phyloP scores from a whole-genome alignment of 2,329 filamentous ascomycete species.

The Colletotrichum endophyticum region DNA sequence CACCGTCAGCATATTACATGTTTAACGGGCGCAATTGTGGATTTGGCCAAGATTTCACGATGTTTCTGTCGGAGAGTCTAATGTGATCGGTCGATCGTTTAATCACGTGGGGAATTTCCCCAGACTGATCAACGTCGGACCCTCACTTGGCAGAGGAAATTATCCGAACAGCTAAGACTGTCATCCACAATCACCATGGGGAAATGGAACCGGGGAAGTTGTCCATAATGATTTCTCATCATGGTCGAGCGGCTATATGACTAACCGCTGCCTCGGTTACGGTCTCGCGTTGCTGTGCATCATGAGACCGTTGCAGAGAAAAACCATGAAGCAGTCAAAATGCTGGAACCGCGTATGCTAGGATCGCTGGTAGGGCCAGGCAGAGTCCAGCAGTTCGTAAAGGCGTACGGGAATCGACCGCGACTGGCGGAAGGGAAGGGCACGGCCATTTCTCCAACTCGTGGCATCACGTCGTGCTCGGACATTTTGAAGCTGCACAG shows the following conservation, averaged over 20 bases:
- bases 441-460: background rate
- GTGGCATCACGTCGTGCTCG: background rate
- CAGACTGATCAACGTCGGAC: background rate
- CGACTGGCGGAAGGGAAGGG: background rate
- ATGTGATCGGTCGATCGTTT: background rate
- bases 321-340: background rate
- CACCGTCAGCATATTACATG: background rate
- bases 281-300: background rate
- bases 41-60: background rate
- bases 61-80: background rate
- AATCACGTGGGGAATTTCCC: background rate
- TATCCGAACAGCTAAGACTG: background rate
- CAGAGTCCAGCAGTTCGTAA: conserved; percentile 2
- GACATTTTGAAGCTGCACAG: background rate
- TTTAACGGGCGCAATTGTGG: background rate
- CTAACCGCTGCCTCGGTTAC: background rate
- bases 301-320: background rate
- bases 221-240: background rate
- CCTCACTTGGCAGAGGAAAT: background rate
- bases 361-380: background rate
- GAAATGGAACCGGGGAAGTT: background rate
- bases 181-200: background rate
- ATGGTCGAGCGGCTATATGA: background rate
- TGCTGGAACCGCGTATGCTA: background rate
- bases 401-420: background rate